Conservation (phyloP, 371 early-diverging fungal genomes). For the Zopfochytrium polystomum region DNA sequence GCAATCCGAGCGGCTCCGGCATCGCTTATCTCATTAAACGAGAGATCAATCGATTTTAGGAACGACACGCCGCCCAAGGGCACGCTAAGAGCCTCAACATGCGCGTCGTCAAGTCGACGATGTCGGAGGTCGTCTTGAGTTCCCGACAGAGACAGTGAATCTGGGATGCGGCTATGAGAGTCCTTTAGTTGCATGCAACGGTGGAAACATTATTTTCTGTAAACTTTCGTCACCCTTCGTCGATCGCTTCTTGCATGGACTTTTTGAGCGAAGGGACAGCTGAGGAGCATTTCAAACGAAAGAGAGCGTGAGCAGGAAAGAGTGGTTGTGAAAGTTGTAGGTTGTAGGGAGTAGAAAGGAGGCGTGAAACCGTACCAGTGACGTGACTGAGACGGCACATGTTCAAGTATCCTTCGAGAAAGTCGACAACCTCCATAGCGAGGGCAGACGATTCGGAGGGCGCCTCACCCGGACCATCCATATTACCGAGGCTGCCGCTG, state of each 20-base stretch:
- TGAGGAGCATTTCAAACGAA: no score
- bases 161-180: conserved; percentile 31
- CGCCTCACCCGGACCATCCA: no score
- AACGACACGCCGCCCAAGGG: conserved; percentile 29
- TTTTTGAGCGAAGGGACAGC: no score
- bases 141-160: conserved; percentile 29
- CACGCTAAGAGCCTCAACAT: conserved; percentile 23
- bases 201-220: no score
- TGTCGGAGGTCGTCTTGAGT: conserved; percentile 28
- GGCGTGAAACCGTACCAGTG: conserved; percentile 2
- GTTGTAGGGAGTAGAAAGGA: neutral
- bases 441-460: no score
- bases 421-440: conserved; percentile 38
- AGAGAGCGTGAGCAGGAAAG: neutral
- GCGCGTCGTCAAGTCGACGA: conserved; percentile 30
- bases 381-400: conserved; percentile 21
- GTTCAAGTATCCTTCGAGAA: conserved; percentile 32
- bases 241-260: conserved; percentile 41
- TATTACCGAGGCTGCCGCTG: no score
- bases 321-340: neutral
- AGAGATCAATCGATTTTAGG: conserved; percentile 38
- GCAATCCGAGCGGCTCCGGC: conserved; percentile 40
- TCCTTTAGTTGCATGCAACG: no score
- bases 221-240: no score
- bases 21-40: conserved; percentile 49